Evolutionary conservation across 2,329 filamentous ascomycete species (phyloP), one percentile per base, ranked within the genome.

Genomic region (Pseudogymnoascus sp.): DNA sequence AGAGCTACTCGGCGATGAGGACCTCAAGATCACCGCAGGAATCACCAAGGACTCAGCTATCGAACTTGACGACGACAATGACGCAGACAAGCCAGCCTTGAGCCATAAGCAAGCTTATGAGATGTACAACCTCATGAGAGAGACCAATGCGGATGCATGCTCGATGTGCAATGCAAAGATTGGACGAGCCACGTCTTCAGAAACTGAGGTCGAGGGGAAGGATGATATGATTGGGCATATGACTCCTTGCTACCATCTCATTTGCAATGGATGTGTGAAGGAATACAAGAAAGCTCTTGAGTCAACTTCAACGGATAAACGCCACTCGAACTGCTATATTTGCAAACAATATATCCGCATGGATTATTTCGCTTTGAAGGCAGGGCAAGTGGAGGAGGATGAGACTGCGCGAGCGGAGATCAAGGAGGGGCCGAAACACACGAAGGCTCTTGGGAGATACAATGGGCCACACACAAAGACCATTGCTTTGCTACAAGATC

Each of bases 381-480:
- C 71, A 66, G 68, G 66, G 25, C 70, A 69, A 59, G 60, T 70
- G 25, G 71, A 71, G 11, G 69, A 70, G n/a, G 69, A 71, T 53
- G 70, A 71, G 47, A 66, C 67, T 14, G 66, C 65, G 2, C 65
- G 68, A 21, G 60, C 68, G 0, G 70, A 70, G 53, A 50, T 65
- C 18, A 73, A 72, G 42, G 67, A 70, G 14, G 66, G 66, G 10
- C 70, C 77, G 1, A 86, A 82, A 66, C 77, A 80, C 12, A 82
- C 81, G 59, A 89, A 87, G 70, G 78, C 80, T 59, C 70, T 88
- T 10, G 84, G 84, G 23, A 84, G 80, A 47, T 99, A 97, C 72
- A 81, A 82, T 47, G 92, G 92, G 0, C 93, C 93, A 0, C 92
- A 96, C 71, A 96, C 92, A 4, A 99, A 99, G 77, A 96, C 94